phyloP scores from a whole-genome alignment of 2,329 filamentous ascomycete species.

The Xylaria sp. region DNA sequence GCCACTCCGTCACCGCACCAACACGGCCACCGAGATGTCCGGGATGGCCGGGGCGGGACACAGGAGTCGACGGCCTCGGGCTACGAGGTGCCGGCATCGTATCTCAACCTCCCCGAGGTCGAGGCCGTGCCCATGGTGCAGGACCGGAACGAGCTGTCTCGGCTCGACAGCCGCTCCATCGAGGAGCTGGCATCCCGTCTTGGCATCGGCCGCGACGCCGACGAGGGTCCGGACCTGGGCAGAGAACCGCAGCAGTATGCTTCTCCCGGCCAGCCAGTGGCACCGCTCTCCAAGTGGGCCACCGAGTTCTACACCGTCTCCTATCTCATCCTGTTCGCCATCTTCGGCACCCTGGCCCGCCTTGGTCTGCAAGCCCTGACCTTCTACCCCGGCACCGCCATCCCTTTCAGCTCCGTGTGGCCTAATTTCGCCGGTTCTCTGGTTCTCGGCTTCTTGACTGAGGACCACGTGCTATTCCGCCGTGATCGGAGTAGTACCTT shows the following conservation, averaged over 20 bases:
- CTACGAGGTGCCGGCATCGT: constrained; percentile 54
- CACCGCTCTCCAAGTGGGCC: constrained; percentile 59
- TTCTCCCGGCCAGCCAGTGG: constrained; percentile 4
- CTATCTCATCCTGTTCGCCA: constrained; percentile 85
- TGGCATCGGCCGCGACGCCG: constrained; percentile 43
- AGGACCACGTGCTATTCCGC: constrained; percentile 81
- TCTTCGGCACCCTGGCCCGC: constrained; percentile 85
- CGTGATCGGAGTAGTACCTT: constrained; percentile 70
- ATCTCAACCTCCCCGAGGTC: constrained; percentile 58
- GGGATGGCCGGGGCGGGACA: background rate
- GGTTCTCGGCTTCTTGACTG: constrained; percentile 85
- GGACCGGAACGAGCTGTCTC: constrained; percentile 53
- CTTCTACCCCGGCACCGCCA: constrained; percentile 79
- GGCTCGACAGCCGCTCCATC: constrained; percentile 54
- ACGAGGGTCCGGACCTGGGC: constrained; percentile 32
- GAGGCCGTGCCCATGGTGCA: constrained; percentile 58
- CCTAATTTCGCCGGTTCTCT: constrained; percentile 86
- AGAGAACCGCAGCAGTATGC: constrained; percentile 14
- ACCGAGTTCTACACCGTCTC: constrained; percentile 78
- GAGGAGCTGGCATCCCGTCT: constrained; percentile 53
- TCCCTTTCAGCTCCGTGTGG: constrained; percentile 83
- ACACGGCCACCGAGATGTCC: background rate
- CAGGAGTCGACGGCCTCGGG: constrained; percentile 29
- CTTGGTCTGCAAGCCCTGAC: constrained; percentile 84
- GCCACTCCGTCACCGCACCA: constrained; percentile 29